phyloP scores from a whole-genome alignment of 305 asterid species.

The Fraxinus latifolia region DNA sequence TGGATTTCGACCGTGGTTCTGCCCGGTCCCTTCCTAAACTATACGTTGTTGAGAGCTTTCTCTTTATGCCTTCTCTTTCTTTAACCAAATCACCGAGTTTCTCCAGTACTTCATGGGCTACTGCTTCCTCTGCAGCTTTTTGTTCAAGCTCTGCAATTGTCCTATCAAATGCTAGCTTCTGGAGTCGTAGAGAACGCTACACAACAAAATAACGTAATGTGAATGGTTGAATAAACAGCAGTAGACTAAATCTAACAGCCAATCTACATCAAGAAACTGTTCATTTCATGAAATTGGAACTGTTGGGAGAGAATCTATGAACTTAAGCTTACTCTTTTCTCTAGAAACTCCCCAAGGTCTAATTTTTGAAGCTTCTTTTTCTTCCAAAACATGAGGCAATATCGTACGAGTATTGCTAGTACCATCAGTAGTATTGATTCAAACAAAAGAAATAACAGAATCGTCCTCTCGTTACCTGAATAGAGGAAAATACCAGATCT shows the following conservation, averaged over 20 bases:
- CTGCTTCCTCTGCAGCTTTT: slow-evolving; percentile 53
- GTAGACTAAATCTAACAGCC: neutral
- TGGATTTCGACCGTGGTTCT: slow-evolving; percentile 32
- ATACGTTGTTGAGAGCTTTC: slow-evolving; percentile 78
- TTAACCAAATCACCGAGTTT: slow-evolving; percentile 53
- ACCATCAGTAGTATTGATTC: slow-evolving; percentile 62
- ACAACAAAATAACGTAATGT: neutral
- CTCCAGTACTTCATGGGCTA: slow-evolving; percentile 47
- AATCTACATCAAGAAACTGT: neutral
- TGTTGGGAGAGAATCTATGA: neutral
- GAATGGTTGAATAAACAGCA: neutral
- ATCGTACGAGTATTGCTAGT: slow-evolving; percentile 50
- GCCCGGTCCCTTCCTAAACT: slow-evolving; percentile 72
- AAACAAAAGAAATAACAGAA: slow-evolving; percentile 50
- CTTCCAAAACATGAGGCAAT: slow-evolving; percentile 74
- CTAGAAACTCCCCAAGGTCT: slow-evolving; percentile 70
- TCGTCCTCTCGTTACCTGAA: slow-evolving; percentile 68
- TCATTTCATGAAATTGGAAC: neutral
- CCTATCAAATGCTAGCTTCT: slow-evolving; percentile 66
- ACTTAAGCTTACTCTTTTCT: slow-evolving; percentile 65
- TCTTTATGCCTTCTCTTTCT: slow-evolving; percentile 58
- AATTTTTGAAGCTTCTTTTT: slow-evolving; percentile 73
- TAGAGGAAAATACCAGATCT: neutral
- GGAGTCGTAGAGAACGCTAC: slow-evolving; percentile 69
- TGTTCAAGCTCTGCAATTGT: slow-evolving; percentile 67